These are phyloP conservation scores for Mortierella claussenii DNA, from an alignment of 192 early-diverging fungal genomes.

Conservation along the genomic window DNA sequence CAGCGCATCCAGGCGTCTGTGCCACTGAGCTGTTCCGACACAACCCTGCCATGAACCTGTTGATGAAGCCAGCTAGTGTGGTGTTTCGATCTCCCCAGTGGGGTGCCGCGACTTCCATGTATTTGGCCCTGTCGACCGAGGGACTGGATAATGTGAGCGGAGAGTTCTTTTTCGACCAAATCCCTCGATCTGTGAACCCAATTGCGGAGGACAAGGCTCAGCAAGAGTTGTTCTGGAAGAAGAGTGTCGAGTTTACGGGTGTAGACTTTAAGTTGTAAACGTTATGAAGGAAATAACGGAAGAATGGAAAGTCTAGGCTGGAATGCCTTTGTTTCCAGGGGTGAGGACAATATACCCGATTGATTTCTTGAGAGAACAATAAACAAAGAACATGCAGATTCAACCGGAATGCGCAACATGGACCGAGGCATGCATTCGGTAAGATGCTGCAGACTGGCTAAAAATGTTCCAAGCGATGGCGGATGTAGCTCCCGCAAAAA, in stretches of 20 bases:
- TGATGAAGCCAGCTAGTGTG: slow-evolving; percentile 45
- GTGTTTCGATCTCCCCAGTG: slow-evolving; percentile 52
- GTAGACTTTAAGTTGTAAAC: slow-evolving; percentile 30
- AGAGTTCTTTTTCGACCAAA: slow-evolving; percentile 55
- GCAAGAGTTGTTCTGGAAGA: slow-evolving; percentile 40
- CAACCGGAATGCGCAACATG: too few species aligned
- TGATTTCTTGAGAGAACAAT: too few species aligned
- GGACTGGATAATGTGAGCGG: slow-evolving; percentile 55
- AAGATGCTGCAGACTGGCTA: too few species aligned
- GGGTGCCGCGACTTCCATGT: slow-evolving; percentile 56
- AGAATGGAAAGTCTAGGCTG: neutral
- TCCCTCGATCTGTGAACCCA: slow-evolving; percentile 29
- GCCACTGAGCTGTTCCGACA: slow-evolving; percentile 62
- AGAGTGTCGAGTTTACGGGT: slow-evolving; percentile 47
- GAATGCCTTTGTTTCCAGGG: too few species aligned
- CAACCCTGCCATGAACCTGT: slow-evolving; percentile 45
- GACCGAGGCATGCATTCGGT: too few species aligned
- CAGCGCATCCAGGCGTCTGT: slow-evolving; percentile 66
- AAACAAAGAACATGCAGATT: too few species aligned
- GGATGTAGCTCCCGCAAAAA: too few species aligned
- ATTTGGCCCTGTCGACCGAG: slow-evolving; percentile 51
- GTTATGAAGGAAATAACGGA: neutral
- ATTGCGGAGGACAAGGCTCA: slow-evolving; percentile 23
- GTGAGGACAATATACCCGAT: too few species aligned
- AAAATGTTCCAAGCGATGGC: too few species aligned